phyloP scores from a whole-genome alignment of 371 early-diverging fungal genomes.

The Apophysomyces sp. region DNA sequence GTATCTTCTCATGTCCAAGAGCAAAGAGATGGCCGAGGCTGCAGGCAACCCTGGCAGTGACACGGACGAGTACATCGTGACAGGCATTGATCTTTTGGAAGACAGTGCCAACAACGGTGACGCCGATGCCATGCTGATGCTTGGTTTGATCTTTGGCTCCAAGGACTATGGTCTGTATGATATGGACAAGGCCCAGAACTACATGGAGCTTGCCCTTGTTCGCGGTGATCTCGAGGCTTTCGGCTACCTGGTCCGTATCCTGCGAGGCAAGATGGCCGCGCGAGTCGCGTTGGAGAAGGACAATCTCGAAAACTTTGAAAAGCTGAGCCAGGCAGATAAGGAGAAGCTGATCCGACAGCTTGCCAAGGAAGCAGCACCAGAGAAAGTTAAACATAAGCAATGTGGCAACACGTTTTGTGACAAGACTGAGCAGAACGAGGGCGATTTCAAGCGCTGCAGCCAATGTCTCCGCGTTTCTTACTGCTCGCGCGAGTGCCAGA shows the following conservation, averaged over 20 bases:
- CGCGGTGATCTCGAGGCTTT: constrained; percentile 55
- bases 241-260: constrained; percentile 48
- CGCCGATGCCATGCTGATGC: constrained; percentile 55
- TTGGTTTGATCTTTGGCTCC: constrained; percentile 62
- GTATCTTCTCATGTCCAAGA: constrained; percentile 50
- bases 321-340: constrained; percentile 31
- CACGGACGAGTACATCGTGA: constrained; percentile 53
- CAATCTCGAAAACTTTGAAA: constrained; percentile 40
- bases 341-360: constrained; percentile 45
- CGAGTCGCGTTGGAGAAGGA: constrained; percentile 45
- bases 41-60: constrained; percentile 45
- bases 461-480: constrained; percentile 55
- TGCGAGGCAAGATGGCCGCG: constrained; percentile 55
- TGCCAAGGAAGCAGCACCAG: constrained; percentile 40
- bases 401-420: constrained; percentile 50
- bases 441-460: constrained; percentile 58
- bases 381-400: constrained; percentile 32
- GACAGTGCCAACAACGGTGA: constrained; percentile 56
- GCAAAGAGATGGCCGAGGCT: constrained; percentile 37
- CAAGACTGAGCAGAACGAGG: constrained; percentile 49
- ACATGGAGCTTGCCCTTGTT: constrained; percentile 59
- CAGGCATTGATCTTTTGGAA: constrained; percentile 58
- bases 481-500: constrained; percentile 63
- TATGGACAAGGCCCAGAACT: constrained; percentile 58
- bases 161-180: constrained; percentile 61